phyloP scores from a whole-genome alignment of 495 filamentous ascomycete genomes.

The Xylaria grammica region DNA sequence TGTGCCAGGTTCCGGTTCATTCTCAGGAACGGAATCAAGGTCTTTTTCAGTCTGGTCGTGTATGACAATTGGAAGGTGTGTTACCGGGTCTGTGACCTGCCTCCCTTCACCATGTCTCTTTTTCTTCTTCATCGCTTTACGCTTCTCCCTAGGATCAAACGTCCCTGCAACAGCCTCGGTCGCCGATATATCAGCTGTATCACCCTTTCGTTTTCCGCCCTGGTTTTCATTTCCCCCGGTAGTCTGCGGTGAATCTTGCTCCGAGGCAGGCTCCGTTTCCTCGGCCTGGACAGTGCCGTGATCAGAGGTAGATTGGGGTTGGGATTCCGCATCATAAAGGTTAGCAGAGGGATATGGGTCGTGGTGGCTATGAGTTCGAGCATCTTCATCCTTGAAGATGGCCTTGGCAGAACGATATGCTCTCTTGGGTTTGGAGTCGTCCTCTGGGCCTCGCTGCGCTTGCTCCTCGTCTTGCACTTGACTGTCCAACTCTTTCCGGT shows the following conservation, averaged over 20 bases:
- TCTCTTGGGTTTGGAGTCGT: conserved; percentile 43
- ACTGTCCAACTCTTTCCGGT: conserved; percentile 55
- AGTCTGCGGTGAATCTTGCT: conserved; percentile 1
- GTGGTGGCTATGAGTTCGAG: conserved; percentile 27
- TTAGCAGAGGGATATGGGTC: conserved; percentile 51
- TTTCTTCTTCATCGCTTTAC: conserved; percentile 63
- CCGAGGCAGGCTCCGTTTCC: conserved; percentile 11
- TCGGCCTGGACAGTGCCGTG: conserved; percentile 57
- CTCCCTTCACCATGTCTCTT: conserved; percentile 61
- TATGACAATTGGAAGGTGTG: conserved; percentile 67
- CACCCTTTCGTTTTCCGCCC: conserved; percentile 23
- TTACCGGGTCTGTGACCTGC: conserved; percentile 75
- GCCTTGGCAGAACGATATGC: conserved; percentile 47
- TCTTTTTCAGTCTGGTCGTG: conserved; percentile 68
- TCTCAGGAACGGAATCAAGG: conserved; percentile 59
- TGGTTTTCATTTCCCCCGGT: conserved; percentile 25
- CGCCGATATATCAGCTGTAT: conserved; percentile 49
- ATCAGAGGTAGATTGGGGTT: conserved; percentile 57
- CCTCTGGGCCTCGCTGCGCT: conserved; percentile 45
- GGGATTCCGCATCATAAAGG: conserved; percentile 31
- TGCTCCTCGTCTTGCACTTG: conserved; percentile 44
- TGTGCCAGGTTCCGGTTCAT: conserved; percentile 52
- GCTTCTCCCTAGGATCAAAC: conserved; percentile 60
- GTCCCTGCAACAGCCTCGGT: conserved; percentile 54
- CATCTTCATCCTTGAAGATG: conserved; percentile 48